Base-by-base conservation (phyloP, 139 green algal genomes). In the Tetraselmis chui region DNA sequence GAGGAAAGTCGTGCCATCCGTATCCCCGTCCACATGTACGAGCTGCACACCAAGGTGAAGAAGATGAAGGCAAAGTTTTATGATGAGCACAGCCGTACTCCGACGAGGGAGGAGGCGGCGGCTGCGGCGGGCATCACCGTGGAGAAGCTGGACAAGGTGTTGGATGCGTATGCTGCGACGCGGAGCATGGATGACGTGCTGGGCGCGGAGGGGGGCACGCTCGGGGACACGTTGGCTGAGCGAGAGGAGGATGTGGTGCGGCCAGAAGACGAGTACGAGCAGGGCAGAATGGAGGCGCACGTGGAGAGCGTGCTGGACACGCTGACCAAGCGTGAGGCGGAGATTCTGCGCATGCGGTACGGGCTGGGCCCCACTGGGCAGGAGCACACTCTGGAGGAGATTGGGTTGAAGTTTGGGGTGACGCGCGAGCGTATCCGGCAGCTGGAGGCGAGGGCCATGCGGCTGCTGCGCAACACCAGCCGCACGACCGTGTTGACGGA, bases 401-500 rank as follows among this genome's bases (percentile, higher is more conserved):
- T 97, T 82, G 94, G 90, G 25, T 76, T 58, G 1, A 24, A 83
- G 25, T 91, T 92, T 81, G 79, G 91, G 59, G 89, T 98, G 11
- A 98, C 95, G 22, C 91, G 95, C n/a, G 96, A 99, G 93, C 92
- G 96, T 75, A 96, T 99, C 32, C 90, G 96, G n/a, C 96, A 99
- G 91, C 95, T 99, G 76, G 96, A 99, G 87, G 89, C 90, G 28
- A 97, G 97, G 85, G 95, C 94, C 25, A 80, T 99, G 59, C 85
- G 89, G 27, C 97, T 97, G 89, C 90, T 99, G 78, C 84, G 84
- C 31, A 82, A 91, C 26, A 82, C 84, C 24, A 31, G 75, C 11
- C 81, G 85, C 28, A 79, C 59, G 26, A 28, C 30, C 2, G 59
- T 88, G 24, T 59, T 90, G 22, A n/a, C 23, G 24, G 81, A 84